Percentiles rank a stretch among this genome's conserved stretches.
Evolutionary conservation across 768 basidiomycete species (phyloP).

Genomic region (Xerocomellus chrysenteron): DNA sequence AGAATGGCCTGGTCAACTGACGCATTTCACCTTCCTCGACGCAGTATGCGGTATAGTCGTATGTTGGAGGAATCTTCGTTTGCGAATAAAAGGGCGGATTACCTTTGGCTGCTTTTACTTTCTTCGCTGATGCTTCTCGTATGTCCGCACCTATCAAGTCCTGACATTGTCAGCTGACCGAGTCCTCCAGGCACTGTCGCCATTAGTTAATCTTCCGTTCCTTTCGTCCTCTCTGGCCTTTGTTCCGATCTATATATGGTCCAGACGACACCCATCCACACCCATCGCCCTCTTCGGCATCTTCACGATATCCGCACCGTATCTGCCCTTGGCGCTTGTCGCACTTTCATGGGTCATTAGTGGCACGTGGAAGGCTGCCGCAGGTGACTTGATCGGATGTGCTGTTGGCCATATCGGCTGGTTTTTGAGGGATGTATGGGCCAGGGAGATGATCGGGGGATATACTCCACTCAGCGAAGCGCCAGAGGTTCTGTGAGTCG

Average conservation of each 20-base stretch:
- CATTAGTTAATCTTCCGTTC: slow-evolving; percentile 89
- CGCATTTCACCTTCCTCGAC: neutral
- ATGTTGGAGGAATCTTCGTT: slow-evolving; percentile 98
- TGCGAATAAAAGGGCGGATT: slow-evolving; percentile 87
- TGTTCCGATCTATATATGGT: slow-evolving; percentile 97
- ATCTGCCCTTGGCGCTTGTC: slow-evolving; percentile 90
- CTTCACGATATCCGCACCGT: slow-evolving; percentile 92
- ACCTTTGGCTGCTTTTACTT: slow-evolving; percentile 89
- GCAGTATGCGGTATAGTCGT: slow-evolving; percentile 93
- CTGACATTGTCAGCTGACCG: neutral
- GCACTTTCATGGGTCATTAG: slow-evolving; percentile 81
- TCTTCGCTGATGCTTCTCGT: slow-evolving; percentile 87
- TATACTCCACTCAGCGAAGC: slow-evolving; percentile 70
- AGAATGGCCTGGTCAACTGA: neutral
- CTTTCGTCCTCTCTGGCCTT: slow-evolving; percentile 91
- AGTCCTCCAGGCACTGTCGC: slow-evolving; percentile 63
- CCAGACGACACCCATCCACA: slow-evolving; percentile 87
- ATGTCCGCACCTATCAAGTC: slow-evolving; percentile 21
- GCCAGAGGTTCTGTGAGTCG: slow-evolving; percentile 64
- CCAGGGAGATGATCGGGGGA: slow-evolving; percentile 82
- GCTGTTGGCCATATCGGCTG: slow-evolving; percentile 84
- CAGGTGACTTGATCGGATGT: slow-evolving; percentile 80
- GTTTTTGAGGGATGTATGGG: slow-evolving; percentile 86
- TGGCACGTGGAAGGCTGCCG: slow-evolving; percentile 82
- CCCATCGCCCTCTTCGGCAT: slow-evolving; percentile 97